Base-by-base conservation (phyloP, 2,329 filamentous ascomycete genomes). In the Fusarium coffeatum region DNA sequence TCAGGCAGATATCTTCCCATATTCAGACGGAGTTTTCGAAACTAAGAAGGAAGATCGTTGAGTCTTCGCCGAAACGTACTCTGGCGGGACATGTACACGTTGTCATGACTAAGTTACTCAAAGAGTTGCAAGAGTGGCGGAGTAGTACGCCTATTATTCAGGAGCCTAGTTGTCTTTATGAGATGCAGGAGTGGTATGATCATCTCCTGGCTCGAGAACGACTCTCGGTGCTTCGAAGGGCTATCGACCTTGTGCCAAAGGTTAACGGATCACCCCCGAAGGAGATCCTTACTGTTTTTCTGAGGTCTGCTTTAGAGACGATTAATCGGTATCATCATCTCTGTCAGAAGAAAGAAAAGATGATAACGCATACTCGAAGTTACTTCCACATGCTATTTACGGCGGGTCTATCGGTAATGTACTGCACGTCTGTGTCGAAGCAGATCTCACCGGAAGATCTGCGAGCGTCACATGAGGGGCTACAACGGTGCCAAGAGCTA, bases 311-410 rank as follows among this genome's bases (percentile, higher is more conserved):
- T 0, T 73, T 75, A 0, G 73, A 76, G n/a, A 76, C 80, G 0
- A 83, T 85, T 7, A 63, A 78, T 4, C 64, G 78, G 0, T 85
- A 84, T 63, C 77, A 78, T 6, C 65, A 68, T 7, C 68, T 85
- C 18, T 80, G 77, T 37, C 69, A 78, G 6, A 72, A 74, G 4
- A 2, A 2, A 27, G 74, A 74, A 4, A 34, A 40, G 0, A 74
- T 77, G 15, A 81, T 84, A 37, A 83, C 80, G 0, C 82, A 80
- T 56, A 84, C 83, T 0, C 74, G 83, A n/a, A 83, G 80, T 47
- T 85, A 85, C 63, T 85, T 85, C 27, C 83, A 85, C 53, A 79
- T 81, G 48, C 79, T 85, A 5, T 84, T 84, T 48, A 82, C 82
- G 0, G 82, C 82, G 5, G 83, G 82, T 0, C 60, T 85, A 0